phyloP scores from a whole-genome alignment of 169 alveolate genomes.

The Amoebophrya sp. region DNA sequence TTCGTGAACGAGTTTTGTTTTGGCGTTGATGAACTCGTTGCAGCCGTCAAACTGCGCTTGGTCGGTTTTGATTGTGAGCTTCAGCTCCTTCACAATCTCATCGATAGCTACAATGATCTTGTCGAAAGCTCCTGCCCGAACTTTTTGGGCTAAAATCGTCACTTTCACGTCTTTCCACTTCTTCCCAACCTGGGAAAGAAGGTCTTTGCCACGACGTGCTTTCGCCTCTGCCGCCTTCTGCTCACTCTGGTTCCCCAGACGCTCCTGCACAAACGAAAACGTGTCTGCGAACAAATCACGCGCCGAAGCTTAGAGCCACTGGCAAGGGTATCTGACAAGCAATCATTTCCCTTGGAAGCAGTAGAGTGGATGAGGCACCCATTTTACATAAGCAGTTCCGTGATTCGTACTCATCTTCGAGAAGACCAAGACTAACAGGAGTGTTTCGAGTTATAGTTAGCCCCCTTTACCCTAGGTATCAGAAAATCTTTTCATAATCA shows the following conservation, averaged over 20 bases:
- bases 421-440: too few species aligned
- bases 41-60: slow-evolving; percentile 20
- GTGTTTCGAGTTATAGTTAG: too few species aligned
- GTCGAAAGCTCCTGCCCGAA: slow-evolving; percentile 1
- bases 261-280: neutral
- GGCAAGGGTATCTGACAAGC: too few species aligned
- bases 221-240: neutral
- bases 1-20: neutral
- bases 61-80: neutral
- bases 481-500: too few species aligned
- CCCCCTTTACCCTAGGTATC: too few species aligned
- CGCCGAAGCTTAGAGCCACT: too few species aligned
- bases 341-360: too few species aligned
- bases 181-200: neutral
- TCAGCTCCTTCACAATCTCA: slow-evolving; percentile 13
- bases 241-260: too few species aligned
- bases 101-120: neutral
- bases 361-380: too few species aligned
- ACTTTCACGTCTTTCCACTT: neutral
- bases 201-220: neutral
- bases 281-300: neutral
- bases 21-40: slow-evolving; percentile 11
- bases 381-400: too few species aligned
- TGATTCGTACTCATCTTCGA: too few species aligned
- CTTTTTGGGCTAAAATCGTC: neutral